A percentile compares a stretch with the other conserved stretches of the same genome.
Conservation (phyloP, 129 eudicot species). For the Cynara cardunculus region DNA sequence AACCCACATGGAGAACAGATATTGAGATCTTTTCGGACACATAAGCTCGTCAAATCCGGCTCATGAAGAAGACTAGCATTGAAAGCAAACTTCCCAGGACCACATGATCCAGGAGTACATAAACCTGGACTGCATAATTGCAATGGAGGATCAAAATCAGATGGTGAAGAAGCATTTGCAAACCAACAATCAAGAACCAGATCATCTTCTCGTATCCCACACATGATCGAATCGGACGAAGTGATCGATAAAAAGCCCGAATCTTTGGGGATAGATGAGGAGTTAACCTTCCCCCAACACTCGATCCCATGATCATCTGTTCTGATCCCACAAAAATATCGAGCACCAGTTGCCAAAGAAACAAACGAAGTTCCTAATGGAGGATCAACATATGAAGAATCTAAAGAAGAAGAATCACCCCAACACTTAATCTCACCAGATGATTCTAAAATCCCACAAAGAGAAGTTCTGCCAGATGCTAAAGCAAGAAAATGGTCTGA, state of each 20-base stretch:
- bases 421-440: constrained; percentile 82
- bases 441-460: constrained; percentile 60
- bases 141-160: constrained; percentile 80
- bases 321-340: constrained; percentile 83
- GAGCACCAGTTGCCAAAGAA: constrained; percentile 61
- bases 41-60: constrained; percentile 68
- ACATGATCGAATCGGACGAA: constrained; percentile 57
- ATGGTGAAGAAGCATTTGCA: constrained; percentile 37
- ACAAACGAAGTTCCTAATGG: constrained; percentile 53
- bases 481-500: constrained; percentile 43
- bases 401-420: constrained; percentile 39
- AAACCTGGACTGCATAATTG: constrained; percentile 95
- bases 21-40: constrained; percentile 72
- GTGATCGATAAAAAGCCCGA: constrained; percentile 77
- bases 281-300: constrained; percentile 84
- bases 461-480: constrained; percentile 46
- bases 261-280: constrained; percentile 68
- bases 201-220: constrained; percentile 90
- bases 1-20: constrained; percentile 87
- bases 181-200: constrained; percentile 95
- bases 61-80: constrained; percentile 85
- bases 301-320: constrained; percentile 71
- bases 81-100: constrained; percentile 60
- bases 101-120: constrained; percentile 65
- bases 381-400: constrained; percentile 24